Evolutionary conservation across 1,284 basidiomycete species (phyloP).

Genomic region (Malassezia obtusa): DNA sequence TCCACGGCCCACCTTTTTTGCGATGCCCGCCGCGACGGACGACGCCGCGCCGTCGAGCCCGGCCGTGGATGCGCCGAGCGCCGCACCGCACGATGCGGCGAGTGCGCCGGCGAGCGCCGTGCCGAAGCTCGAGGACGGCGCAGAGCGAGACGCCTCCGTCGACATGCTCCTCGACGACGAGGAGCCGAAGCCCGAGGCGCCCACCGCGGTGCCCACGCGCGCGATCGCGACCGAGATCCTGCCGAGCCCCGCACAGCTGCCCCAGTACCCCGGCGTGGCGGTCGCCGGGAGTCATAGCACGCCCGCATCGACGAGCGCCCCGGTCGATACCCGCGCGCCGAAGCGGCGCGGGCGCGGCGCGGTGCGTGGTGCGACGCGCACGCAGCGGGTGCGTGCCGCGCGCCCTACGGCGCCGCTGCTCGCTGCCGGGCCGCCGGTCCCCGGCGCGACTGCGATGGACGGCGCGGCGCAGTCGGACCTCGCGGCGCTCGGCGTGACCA

Average conservation of each 20-base stretch:
- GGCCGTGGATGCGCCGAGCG: background rate
- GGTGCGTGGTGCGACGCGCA: background rate
- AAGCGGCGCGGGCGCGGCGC: background rate
- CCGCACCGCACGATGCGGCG: background rate
- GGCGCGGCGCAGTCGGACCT: constrained; percentile 5
- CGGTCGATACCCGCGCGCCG: background rate
- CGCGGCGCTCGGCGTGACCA: background rate
- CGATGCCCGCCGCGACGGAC: background rate
- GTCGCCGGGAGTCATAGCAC: background rate
- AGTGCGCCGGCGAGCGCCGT: no score
- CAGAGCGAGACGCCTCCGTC: no score
- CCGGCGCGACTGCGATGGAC: background rate
- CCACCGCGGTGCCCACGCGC: background rate
- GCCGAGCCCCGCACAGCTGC: background rate
- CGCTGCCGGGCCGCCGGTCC: background rate
- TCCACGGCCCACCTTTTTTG: background rate
- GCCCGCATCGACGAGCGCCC: background rate
- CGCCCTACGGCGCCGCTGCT: background rate
- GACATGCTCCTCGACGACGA: background rate
- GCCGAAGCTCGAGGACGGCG: no score
- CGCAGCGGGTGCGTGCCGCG: constrained; percentile 3
- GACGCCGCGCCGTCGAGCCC: background rate
- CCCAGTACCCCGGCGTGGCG: background rate
- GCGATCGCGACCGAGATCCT: background rate
- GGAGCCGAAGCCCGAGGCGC: background rate